phyloP scores from a whole-genome alignment of 768 basidiomycete genomes.

The Boletus sp. region DNA sequence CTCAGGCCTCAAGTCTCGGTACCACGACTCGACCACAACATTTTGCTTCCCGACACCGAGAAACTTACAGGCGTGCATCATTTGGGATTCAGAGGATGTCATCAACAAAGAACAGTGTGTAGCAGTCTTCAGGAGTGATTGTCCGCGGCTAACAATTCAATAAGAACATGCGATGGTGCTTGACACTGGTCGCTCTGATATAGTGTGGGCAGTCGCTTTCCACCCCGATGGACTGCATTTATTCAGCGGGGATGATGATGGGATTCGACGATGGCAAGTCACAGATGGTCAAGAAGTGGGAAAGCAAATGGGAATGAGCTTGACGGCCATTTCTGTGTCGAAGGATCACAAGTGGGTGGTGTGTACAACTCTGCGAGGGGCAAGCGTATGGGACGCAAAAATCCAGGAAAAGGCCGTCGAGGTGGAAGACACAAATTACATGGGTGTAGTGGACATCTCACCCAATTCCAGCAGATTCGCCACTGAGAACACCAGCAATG shows the following conservation, averaged over 20 bases:
- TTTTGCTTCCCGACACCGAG: not conserved
- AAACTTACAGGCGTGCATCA: not conserved
- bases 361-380: not conserved
- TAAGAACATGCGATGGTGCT: not conserved
- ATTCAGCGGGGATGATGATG: not conserved
- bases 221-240: not conserved
- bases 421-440: not conserved
- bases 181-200: not conserved
- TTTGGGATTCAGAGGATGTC: not conserved
- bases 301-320: not conserved
- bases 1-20: too few relatives aligned
- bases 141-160: not conserved
- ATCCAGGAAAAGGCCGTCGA: not conserved
- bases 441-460: not conserved
- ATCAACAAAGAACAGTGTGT: not conserved
- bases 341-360: not conserved
- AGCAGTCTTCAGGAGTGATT: too few relatives aligned
- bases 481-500: not conserved
- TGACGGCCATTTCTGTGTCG: not conserved
- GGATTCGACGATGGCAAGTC: not conserved
- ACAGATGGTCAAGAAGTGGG: not conserved
- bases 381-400: not conserved
- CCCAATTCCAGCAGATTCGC: not conserved
- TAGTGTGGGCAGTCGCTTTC: not conserved
- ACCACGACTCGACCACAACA: too few relatives aligned